Evolutionary conservation across 371 early-diverging fungal genomes (phyloP).

Genomic region (Mortierella sp.): DNA sequence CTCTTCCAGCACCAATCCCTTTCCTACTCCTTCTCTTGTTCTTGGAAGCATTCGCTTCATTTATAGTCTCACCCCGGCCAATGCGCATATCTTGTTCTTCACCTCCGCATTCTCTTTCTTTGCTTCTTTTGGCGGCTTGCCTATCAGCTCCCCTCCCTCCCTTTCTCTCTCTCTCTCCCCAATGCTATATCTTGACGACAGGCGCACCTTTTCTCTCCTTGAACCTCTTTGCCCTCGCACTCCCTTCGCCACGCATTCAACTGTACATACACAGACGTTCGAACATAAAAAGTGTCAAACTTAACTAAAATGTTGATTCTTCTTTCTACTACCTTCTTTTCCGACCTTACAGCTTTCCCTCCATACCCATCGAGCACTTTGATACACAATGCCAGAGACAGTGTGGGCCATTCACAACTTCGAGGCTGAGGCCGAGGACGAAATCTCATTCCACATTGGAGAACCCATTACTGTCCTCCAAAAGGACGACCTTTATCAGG

Average conservation of each 20-base stretch:
- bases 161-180: neutral
- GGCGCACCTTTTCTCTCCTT: constrained; percentile 6
- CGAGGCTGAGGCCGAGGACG: constrained; percentile 83
- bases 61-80: neutral
- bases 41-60: neutral
- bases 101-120: neutral
- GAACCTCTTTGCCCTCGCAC: constrained; percentile 4
- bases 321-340: neutral
- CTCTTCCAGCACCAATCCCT: neutral
- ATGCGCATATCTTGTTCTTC: neutral
- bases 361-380: neutral
- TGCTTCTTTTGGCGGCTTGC: neutral
- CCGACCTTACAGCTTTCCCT: neutral
- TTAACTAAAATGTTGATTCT: neutral
- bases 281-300: neutral
- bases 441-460: constrained; percentile 77
- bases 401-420: constrained; percentile 79
- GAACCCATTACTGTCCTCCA: constrained; percentile 84
- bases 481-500: constrained; percentile 83
- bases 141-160: neutral
- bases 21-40: neutral
- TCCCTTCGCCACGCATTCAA: neutral
- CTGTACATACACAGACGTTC: neutral
- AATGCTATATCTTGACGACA: neutral
- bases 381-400: constrained; percentile 59